Conservation (phyloP, 768 basidiomycete genomes). For the Austroboletus festivus region DNA sequence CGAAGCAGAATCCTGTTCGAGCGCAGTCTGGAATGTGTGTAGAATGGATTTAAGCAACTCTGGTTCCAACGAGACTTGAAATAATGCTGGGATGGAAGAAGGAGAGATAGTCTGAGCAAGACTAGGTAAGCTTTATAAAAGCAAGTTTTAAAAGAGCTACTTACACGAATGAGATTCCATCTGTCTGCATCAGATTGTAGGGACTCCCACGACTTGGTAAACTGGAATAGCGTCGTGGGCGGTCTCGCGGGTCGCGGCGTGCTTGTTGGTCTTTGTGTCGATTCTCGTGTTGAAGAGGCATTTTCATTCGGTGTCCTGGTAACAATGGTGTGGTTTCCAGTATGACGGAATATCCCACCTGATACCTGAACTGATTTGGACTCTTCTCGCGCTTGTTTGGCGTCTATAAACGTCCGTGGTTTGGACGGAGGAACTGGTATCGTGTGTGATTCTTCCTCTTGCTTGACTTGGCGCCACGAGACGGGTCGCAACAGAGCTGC, state of each 20-base stretch:
- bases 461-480: constrained; percentile 35
- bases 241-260: constrained; percentile 22
- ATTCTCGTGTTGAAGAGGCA: constrained; percentile 3
- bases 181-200: constrained; percentile 39
- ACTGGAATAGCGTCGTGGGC: constrained; percentile 55
- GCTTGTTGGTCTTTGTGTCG: constrained; percentile 3
- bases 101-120: constrained; percentile 52
- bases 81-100: constrained; percentile 53
- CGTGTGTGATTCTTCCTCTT: constrained; percentile 13
- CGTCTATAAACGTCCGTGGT: constrained; percentile 51
- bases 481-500: constrained; percentile 36
- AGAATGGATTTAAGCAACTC: constrained; percentile 56
- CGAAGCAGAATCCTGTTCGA: constrained; percentile 12
- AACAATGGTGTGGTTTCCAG: constrained; percentile 61
- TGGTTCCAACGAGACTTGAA: constrained; percentile 70
- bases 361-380: constrained; percentile 47
- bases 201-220: constrained; percentile 57
- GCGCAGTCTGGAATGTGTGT: constrained; percentile 42
- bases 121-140: not conserved
- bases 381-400: constrained; percentile 52
- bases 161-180: constrained; percentile 60
- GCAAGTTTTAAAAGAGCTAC: constrained; percentile 20
- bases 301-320: constrained; percentile 27
- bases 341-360: constrained; percentile 69
- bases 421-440: constrained; percentile 11